These are phyloP conservation scores for Streptanthus diversifolius DNA, from an alignment of 345 rosid species.

Conservation along the genomic window DNA sequence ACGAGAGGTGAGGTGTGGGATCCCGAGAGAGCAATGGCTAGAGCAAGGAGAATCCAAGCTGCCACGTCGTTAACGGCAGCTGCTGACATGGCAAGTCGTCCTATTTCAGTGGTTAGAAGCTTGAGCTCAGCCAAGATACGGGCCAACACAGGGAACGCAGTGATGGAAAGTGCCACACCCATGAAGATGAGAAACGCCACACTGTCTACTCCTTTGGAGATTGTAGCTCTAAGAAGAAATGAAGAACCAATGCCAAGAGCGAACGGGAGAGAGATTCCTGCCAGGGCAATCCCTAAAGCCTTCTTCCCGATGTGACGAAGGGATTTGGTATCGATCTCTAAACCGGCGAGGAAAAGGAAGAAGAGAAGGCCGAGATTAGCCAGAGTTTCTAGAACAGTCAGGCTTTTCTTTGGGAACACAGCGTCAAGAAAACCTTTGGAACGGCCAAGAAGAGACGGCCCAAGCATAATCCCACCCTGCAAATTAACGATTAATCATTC, in stretches of 20 bases:
- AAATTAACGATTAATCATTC: background rate
- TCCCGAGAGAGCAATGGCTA: constrained; percentile 77
- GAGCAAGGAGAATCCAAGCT: constrained; percentile 83
- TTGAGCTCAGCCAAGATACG: constrained; percentile 80
- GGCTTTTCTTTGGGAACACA: constrained; percentile 56
- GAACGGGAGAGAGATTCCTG: constrained; percentile 67
- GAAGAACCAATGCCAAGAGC: constrained; percentile 66
- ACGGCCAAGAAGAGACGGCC: constrained; percentile 75
- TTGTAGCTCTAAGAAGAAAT: constrained; percentile 40
- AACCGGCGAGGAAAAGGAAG: constrained; percentile 69
- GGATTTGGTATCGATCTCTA: constrained; percentile 56
- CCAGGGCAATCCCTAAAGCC: constrained; percentile 58
- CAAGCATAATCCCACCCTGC: constrained; percentile 77
- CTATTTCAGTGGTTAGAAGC: constrained; percentile 71
- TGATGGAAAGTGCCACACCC: constrained; percentile 84
- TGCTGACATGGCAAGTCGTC: constrained; percentile 79
- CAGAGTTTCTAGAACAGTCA: constrained; percentile 63
- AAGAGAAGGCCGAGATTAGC: constrained; percentile 72
- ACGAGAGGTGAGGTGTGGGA: constrained; percentile 44
- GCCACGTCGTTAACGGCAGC: constrained; percentile 78
- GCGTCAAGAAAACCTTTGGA: constrained; percentile 41
- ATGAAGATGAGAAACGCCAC: constrained; percentile 65
- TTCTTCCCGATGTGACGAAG: constrained; percentile 57
- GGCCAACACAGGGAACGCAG: constrained; percentile 79
- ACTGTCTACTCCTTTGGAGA: constrained; percentile 46